Evolutionary conservation across 345 rosid genomes (phyloP).

Genomic region (Acer saccharum): DNA sequence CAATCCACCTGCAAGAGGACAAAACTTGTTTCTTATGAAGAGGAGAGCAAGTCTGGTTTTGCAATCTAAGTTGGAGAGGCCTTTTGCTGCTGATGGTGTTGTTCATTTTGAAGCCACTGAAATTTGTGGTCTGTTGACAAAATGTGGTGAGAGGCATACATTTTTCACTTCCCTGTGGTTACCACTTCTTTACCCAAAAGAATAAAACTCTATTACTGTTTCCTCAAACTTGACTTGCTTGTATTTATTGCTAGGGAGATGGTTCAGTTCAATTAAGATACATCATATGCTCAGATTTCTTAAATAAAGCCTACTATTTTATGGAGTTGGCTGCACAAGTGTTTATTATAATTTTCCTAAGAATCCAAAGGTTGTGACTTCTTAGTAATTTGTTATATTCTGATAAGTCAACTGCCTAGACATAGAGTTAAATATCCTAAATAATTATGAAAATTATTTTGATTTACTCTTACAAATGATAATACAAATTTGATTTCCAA

Average conservation of each 20-base stretch:
- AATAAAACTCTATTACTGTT: neutral
- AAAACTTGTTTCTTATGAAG: slow-evolving; percentile 28
- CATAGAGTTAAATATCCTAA: neutral
- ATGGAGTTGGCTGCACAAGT: neutral
- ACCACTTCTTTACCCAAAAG: slow-evolving; percentile 8
- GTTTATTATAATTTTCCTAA: neutral
- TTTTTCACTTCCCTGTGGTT: slow-evolving; percentile 39
- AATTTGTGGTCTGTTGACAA: slow-evolving; percentile 35
- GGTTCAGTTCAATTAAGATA: neutral
- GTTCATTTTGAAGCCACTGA: slow-evolving; percentile 38
- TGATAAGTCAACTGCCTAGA: neutral
- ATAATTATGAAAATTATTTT: neutral
- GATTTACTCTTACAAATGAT: neutral
- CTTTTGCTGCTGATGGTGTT: slow-evolving; percentile 42
- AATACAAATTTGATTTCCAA: neutral
- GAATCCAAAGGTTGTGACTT: neutral
- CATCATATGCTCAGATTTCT: neutral
- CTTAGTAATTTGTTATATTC: neutral
- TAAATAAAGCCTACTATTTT: neutral
- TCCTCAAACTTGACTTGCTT: neutral
- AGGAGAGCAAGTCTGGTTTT: slow-evolving; percentile 32
- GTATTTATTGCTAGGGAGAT: neutral
- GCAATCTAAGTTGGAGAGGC: slow-evolving; percentile 42
- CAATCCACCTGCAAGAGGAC: slow-evolving; percentile 25
- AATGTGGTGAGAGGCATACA: slow-evolving; percentile 56